Percentiles rank a stretch among this genome's conserved stretches.
Conservation (phyloP, 306 rosid species). For the Herpetospermum pedunculosum region DNA sequence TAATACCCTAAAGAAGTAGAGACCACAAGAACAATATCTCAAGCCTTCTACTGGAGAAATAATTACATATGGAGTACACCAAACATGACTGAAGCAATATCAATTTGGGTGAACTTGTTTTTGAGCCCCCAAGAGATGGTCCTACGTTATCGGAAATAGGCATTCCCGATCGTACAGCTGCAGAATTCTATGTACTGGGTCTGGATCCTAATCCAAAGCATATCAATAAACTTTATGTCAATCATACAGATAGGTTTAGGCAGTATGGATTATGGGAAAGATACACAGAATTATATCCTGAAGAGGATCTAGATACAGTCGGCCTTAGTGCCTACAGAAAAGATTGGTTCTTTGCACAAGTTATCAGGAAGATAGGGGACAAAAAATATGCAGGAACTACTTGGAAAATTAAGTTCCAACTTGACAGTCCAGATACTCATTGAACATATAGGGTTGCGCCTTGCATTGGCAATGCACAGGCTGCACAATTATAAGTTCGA, state of each 20-base stretch:
- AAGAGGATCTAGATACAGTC: conserved; percentile 49
- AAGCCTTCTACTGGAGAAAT: not conserved
- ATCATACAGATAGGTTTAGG: no score
- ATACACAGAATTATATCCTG: conserved; percentile 71
- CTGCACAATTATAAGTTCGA: conserved; percentile 48
- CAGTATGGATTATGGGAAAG: conserved; percentile 95
- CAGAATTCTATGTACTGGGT: no score
- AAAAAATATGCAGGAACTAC: conserved; percentile 52
- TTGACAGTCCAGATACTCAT: conserved; percentile 19
- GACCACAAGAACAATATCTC: not conserved
- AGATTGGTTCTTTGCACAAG: conserved; percentile 96
- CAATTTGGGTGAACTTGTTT: no score
- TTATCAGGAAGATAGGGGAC: conserved; percentile 54
- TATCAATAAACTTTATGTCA: no score
- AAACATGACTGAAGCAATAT: no score
- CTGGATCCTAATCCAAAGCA: no score
- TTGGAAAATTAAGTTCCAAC: conserved; percentile 60
- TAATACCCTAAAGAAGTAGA: not conserved
- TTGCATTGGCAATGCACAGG: conserved; percentile 54
- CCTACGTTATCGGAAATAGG: no score
- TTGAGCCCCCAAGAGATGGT: no score
- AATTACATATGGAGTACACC: not conserved
- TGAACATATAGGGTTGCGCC: conserved; percentile 40
- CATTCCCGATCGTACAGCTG: no score
- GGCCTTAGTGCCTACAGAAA: conserved; percentile 54